Evolutionary conservation across 1,284 basidiomycete species (phyloP), one percentile per base, ranked within the genome.

Genomic region (Ustilago trichophora): DNA sequence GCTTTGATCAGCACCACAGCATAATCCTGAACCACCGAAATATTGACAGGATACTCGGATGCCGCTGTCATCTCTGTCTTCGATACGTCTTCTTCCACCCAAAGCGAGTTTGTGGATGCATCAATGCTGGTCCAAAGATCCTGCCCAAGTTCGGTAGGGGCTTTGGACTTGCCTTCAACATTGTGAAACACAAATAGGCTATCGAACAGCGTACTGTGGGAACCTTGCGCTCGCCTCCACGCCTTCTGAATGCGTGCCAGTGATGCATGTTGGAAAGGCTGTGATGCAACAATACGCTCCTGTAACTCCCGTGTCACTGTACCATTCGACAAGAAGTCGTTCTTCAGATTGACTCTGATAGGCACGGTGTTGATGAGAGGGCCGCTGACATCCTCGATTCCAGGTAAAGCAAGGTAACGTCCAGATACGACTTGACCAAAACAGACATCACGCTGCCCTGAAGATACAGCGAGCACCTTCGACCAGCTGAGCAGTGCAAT

Each of bases 31-130:
- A 49, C 34, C 10, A 49, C 45, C 10, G 54, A 48, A 22, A 56
- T 49, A 34, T 49, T 56, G 26, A 49, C 45, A 6, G 54, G 54
- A 35, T 56, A 56, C 36, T 56, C 54, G 26, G 54, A 56, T n/a
- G 54, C 40, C 13, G 41, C 40, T 16, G 46, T 40, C 16, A 15
- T n/a, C 21, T n/a, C 13, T 12, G 29, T 13, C n/a, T n/a, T n/a
- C n/a, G n/a, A n/a, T n/a, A n/a, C n/a, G n/a, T n/a, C n/a, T n/a
- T n/a, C n/a, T n/a, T n/a, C n/a, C n/a, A n/a, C n/a, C n/a, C n/a
- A n/a, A n/a, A n/a, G n/a, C n/a, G n/a, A n/a, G n/a, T n/a, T n/a
- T n/a, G n/a, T n/a, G n/a, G n/a, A n/a, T n/a, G n/a, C n/a, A n/a
- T n/a, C n/a, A n/a, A n/a, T n/a, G n/a, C n/a, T n/a, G n/a, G n/a